A percentile compares a stretch with the other conserved stretches of the same genome.
Evolutionary conservation across 345 rosid genomes (phyloP).

Genomic region (Clausena lansium): DNA sequence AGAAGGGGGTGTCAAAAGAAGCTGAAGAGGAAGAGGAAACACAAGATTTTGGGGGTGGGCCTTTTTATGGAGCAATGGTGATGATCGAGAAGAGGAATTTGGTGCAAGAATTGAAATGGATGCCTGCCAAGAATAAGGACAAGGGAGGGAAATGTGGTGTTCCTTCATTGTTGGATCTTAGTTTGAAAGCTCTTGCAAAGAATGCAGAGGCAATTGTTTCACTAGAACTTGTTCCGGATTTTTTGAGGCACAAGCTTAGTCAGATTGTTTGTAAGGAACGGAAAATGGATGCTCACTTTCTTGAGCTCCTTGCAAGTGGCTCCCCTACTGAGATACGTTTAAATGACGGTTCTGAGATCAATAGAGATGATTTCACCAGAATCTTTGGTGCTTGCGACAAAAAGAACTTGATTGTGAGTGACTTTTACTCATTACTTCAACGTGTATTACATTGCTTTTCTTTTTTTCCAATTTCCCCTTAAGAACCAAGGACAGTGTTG

Average conservation of each 20-base stretch:
- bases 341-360: slow-evolving; percentile 26
- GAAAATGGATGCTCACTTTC: slow-evolving; percentile 27
- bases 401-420: slow-evolving; percentile 29
- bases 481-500: background rate
- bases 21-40: background rate
- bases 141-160: background rate
- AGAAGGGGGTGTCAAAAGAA: background rate
- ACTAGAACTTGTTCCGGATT: slow-evolving; percentile 39
- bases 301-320: slow-evolving; percentile 38
- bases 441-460: background rate
- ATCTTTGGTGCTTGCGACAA: slow-evolving; percentile 34
- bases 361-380: slow-evolving; percentile 31
- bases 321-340: slow-evolving; percentile 37
- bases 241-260: slow-evolving; percentile 34
- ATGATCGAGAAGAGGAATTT: slow-evolving; percentile 25
- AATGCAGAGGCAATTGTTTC: slow-evolving; percentile 36
- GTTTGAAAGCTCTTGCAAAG: slow-evolving; percentile 33
- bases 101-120: slow-evolving; percentile 19
- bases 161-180: slow-evolving; percentile 37
- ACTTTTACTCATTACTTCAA: background rate
- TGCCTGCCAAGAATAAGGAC: slow-evolving; percentile 5
- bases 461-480: background rate
- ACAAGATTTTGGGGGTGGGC: slow-evolving; percentile 17
- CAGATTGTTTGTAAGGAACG: slow-evolving; percentile 24
- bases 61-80: slow-evolving; percentile 29